Conservation (phyloP, 179 eudicot genomes). For the Carnegiea gigantea region DNA sequence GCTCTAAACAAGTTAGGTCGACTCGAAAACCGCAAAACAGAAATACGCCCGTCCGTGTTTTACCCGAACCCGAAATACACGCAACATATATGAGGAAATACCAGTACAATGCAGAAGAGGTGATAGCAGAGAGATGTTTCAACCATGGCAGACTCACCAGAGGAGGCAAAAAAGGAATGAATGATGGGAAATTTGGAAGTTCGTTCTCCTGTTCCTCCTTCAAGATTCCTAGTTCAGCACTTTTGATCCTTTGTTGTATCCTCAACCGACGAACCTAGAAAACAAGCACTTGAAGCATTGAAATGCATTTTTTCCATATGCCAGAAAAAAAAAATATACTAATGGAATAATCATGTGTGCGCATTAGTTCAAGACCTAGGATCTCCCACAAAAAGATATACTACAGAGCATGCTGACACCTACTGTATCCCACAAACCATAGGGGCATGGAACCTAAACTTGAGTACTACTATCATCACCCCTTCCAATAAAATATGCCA, state of each 20-base stretch:
- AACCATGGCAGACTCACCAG: slow-evolving; percentile 46
- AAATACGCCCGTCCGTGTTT: too few relatives aligned
- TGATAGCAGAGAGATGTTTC: background rate
- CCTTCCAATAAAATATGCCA: too few relatives aligned
- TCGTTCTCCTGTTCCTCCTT: slow-evolving; percentile 80
- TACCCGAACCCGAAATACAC: too few relatives aligned
- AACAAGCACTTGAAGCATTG: slow-evolving; percentile 7
- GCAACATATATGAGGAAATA: background rate
- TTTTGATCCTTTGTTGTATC: slow-evolving; percentile 87
- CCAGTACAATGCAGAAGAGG: background rate
- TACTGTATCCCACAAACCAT: too few relatives aligned
- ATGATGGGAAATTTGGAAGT: slow-evolving; percentile 84
- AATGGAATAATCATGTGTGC: background rate
- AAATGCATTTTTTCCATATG: background rate
- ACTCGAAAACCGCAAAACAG: too few relatives aligned
- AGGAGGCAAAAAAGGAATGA: slow-evolving; percentile 95
- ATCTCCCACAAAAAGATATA: background rate
- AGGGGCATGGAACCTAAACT: too few relatives aligned
- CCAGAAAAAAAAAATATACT: background rate
- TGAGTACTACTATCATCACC: too few relatives aligned
- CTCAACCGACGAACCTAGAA: slow-evolving; percentile 87
- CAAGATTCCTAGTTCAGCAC: slow-evolving; percentile 67
- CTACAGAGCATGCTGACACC: background rate
- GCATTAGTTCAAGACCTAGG: background rate
- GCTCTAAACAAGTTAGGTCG: too few relatives aligned